Evolutionary conservation across 208 protist species (phyloP).

Genomic region (Leishmania gerbilli): DNA sequence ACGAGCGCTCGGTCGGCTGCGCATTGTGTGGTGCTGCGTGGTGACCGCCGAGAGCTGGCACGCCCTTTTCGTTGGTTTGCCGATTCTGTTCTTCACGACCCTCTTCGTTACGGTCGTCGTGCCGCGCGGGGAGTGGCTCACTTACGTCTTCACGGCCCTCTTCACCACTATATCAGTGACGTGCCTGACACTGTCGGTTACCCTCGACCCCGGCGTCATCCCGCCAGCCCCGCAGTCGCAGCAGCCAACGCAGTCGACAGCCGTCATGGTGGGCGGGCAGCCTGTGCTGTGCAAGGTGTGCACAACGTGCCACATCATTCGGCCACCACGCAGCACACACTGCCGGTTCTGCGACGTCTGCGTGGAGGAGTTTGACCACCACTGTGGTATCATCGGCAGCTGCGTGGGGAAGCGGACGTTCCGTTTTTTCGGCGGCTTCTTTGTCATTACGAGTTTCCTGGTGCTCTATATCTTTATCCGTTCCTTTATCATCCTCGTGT

Average conservation of each 20-base stretch:
- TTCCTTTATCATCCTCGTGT: slow-evolving; percentile 37
- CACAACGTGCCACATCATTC: slow-evolving; percentile 78
- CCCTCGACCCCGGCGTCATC: slow-evolving; percentile 76
- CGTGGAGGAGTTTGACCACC: slow-evolving; percentile 88
- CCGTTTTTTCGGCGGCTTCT: slow-evolving; percentile 84
- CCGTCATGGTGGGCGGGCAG: slow-evolving; percentile 39
- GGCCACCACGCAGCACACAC: slow-evolving; percentile 80
- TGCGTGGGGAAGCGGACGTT: slow-evolving; percentile 84
- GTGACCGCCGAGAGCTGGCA: slow-evolving; percentile 49
- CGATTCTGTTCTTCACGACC: slow-evolving; percentile 36
- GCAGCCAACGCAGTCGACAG: slow-evolving; percentile 13
- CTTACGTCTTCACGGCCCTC: slow-evolving; percentile 41
- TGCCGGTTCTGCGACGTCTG: slow-evolving; percentile 83
- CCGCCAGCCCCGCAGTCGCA: slow-evolving; percentile 41
- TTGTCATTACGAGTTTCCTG: slow-evolving; percentile 51
- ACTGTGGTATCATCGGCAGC: slow-evolving; percentile 77
- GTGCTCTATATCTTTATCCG: slow-evolving; percentile 47
- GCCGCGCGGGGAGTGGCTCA: slow-evolving; percentile 50
- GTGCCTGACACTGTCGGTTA: slow-evolving; percentile 57
- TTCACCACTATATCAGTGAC: slow-evolving; percentile 38
- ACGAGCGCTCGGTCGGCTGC: slow-evolving; percentile 48
- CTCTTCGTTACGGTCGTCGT: slow-evolving; percentile 62
- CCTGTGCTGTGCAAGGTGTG: slow-evolving; percentile 69
- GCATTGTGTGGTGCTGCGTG: slow-evolving; percentile 45
- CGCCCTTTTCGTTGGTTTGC: slow-evolving; percentile 34